Conservation (phyloP, 1,139 yeast species). For the Maudiozyma humilis region DNA sequence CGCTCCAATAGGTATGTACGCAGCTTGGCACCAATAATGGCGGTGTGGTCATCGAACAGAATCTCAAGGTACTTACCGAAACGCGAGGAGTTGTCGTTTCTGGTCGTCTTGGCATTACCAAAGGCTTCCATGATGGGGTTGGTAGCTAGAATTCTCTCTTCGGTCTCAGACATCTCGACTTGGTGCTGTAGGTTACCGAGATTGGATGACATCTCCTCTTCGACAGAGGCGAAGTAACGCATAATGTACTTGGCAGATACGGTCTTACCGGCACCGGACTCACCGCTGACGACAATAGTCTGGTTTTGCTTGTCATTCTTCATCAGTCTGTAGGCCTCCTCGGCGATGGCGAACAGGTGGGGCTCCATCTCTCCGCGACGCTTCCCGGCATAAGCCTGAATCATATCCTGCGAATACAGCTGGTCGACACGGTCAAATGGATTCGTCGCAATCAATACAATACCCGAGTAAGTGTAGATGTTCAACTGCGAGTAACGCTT, state of each 20-base stretch:
- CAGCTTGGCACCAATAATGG: slow-evolving; percentile 90
- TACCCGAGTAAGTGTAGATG: slow-evolving; percentile 95
- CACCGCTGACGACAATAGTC: slow-evolving; percentile 96
- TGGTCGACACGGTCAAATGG: slow-evolving; percentile 94
- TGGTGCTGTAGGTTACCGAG: slow-evolving; percentile 35
- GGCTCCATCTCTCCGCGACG: slow-evolving; percentile 94
- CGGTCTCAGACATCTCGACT: slow-evolving; percentile 84
- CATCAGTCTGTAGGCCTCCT: slow-evolving; percentile 96
- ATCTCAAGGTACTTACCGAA: slow-evolving; percentile 95
- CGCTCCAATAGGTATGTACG: slow-evolving; percentile 91
- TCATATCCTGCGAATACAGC: slow-evolving; percentile 83
- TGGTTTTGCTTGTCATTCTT: slow-evolving; percentile 78
- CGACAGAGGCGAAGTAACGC: slow-evolving; percentile 98
- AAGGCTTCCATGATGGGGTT: slow-evolving; percentile 98
- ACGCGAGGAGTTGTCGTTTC: slow-evolving; percentile 96
- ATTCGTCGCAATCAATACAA: slow-evolving; percentile 92
- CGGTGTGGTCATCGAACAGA: slow-evolving; percentile 63
- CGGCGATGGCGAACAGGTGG: slow-evolving; percentile 96
- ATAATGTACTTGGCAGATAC: slow-evolving; percentile 95
- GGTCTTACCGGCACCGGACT: slow-evolving; percentile 98
- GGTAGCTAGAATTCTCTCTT: slow-evolving; percentile 91
- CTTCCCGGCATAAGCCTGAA: slow-evolving; percentile 93
- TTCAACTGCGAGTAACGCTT: slow-evolving; percentile 84
- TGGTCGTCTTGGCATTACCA: slow-evolving; percentile 96
- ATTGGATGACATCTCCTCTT: slow-evolving; percentile 35